Conservation (phyloP, 1,139 yeast genomes). For the Yamadazyma mexicana region DNA sequence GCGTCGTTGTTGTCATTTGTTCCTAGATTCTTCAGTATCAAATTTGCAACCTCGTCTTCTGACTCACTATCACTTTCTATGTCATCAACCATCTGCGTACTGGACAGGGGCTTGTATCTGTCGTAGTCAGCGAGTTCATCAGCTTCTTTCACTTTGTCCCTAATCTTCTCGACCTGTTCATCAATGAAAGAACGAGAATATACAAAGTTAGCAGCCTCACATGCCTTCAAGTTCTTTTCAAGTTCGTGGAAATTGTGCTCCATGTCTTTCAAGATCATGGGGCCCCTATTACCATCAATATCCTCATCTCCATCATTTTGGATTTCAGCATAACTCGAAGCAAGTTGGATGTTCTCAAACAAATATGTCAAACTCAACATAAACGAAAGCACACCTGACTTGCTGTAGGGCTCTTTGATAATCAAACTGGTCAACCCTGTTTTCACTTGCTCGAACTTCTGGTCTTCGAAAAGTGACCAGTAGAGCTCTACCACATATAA, state of each 20-base stretch:
- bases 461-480: constrained; percentile 34
- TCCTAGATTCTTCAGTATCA: background rate
- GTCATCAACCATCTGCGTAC: too few species aligned
- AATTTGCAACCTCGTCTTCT: too few species aligned
- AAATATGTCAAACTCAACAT: constrained; percentile 31
- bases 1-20: too few species aligned
- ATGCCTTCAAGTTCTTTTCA: constrained; percentile 23
- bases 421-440: constrained; percentile 39
- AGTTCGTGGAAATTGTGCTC: constrained; percentile 20
- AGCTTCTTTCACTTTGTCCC: constrained; percentile 9
- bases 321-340: constrained; percentile 9
- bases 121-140: constrained; percentile 5
- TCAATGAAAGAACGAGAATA: constrained; percentile 27
- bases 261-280: constrained; percentile 11
- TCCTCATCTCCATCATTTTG: constrained; percentile 10
- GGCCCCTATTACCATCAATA: constrained; percentile 9
- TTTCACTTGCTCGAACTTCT: constrained; percentile 25
- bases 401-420: constrained; percentile 45
- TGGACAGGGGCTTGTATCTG: too few species aligned
- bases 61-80: too few species aligned
- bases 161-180: constrained; percentile 12
- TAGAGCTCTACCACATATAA: constrained; percentile 35
- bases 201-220: constrained; percentile 30
- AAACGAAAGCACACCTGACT: constrained; percentile 43
- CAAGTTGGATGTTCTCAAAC: constrained; percentile 17